Percentiles rank a stretch among this genome's conserved stretches.
phyloP scores from a whole-genome alignment of 345 rosid genomes.

The Corchorus capsularis region DNA sequence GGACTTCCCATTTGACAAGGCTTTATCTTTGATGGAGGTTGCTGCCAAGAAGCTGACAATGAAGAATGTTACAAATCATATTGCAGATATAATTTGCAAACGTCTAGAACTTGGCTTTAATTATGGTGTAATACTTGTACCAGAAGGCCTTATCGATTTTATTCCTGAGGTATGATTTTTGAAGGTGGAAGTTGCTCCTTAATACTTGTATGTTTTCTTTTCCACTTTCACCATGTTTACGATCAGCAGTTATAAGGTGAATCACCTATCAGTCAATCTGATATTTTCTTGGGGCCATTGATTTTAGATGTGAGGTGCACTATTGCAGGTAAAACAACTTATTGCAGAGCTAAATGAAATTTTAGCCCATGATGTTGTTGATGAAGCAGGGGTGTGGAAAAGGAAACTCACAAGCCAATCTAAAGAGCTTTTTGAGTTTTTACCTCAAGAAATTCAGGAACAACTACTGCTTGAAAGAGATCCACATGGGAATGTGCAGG shows the following conservation, averaged over 20 bases:
- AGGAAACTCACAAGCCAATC: slow-evolving; percentile 67
- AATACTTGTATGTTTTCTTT: not conserved
- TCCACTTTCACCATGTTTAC: not conserved
- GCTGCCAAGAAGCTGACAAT: slow-evolving; percentile 73
- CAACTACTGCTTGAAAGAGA: slow-evolving; percentile 97
- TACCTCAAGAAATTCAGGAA: slow-evolving; percentile 82
- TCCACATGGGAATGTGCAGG: slow-evolving; percentile 71
- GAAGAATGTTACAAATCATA: slow-evolving; percentile 82
- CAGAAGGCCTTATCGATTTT: slow-evolving; percentile 96
- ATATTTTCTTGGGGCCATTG: not conserved
- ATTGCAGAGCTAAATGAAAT: slow-evolving; percentile 90
- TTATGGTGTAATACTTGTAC: slow-evolving; percentile 87
- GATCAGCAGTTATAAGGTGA: not conserved
- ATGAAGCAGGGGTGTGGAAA: slow-evolving; percentile 81
- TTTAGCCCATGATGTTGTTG: slow-evolving; percentile 78
- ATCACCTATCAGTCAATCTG: not conserved
- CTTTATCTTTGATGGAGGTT: slow-evolving; percentile 48
- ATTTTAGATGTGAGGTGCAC: not conserved
- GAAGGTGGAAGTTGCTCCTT: not conserved
- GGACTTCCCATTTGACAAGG: not conserved
- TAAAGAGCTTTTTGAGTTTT: slow-evolving; percentile 71
- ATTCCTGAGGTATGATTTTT: slow-evolving; percentile 76
- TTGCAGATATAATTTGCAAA: slow-evolving; percentile 76
- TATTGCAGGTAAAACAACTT: slow-evolving; percentile 79
- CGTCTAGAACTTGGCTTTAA: slow-evolving; percentile 69